These are phyloP conservation scores for Diospyros kaki DNA, from an alignment of 148 eudicot species.

Conservation along the genomic window DNA sequence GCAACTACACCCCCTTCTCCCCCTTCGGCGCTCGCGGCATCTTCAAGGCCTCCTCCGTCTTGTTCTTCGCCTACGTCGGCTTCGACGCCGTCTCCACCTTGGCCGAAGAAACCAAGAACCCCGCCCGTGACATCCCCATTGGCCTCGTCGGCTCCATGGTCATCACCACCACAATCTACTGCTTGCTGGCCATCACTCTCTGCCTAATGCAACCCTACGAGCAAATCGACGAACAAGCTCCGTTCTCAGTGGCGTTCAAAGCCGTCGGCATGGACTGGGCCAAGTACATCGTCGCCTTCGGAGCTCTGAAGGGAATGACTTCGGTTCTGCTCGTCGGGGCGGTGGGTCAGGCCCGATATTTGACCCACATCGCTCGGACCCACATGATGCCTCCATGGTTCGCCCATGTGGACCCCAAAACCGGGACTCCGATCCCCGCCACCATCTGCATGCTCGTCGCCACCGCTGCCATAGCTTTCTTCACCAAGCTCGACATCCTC, in stretches of 20 bases:
- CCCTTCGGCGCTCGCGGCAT: constrained; percentile 30
- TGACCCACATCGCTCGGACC: constrained; percentile 63
- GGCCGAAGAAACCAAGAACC: constrained; percentile 72
- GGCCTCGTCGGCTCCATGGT: constrained; percentile 63
- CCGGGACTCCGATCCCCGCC: constrained; percentile 60
- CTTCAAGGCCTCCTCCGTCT: constrained; percentile 35
- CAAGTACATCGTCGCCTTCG: constrained; percentile 51
- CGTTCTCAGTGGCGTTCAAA: constrained; percentile 55
- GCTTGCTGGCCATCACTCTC: constrained; percentile 48
- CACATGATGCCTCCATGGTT: constrained; percentile 71
- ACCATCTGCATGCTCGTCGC: constrained; percentile 39
- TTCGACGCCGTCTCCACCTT: constrained; percentile 64
- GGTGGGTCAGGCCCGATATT: constrained; percentile 65
- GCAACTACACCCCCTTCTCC: constrained; percentile 23
- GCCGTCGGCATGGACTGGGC: constrained; percentile 57
- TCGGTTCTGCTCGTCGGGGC: constrained; percentile 51
- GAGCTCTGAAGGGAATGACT: constrained; percentile 66
- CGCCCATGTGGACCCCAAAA: constrained; percentile 41
- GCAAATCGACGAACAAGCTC: constrained; percentile 31
- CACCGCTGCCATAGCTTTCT: constrained; percentile 46
- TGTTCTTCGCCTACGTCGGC: constrained; percentile 47
- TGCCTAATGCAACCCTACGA: constrained; percentile 50
- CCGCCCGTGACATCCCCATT: constrained; percentile 54
- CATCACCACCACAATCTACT: constrained; percentile 38
- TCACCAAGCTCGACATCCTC: constrained; percentile 43